phyloP scores from a whole-genome alignment of 345 rosid species.

The Corchorus capsularis region DNA sequence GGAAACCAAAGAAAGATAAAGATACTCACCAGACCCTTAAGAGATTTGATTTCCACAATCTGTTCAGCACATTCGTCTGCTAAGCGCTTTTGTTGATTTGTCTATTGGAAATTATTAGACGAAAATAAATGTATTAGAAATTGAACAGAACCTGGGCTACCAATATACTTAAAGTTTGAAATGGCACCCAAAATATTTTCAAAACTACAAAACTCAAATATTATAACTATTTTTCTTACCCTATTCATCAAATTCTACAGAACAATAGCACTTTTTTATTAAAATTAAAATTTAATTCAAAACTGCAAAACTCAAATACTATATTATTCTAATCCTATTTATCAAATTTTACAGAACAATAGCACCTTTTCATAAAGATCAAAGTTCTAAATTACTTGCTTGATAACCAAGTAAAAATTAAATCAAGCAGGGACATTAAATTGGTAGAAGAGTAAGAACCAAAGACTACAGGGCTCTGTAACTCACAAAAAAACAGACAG shows the following conservation, averaged over 20 bases:
- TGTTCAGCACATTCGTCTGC: conserved; percentile 65
- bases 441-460: not conserved
- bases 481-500: not conserved
- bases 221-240: not conserved
- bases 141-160: not conserved
- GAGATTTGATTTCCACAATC: conserved; percentile 64
- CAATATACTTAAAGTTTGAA: not conserved
- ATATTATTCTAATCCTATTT: not conserved
- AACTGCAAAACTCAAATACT: too few species aligned
- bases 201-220: not conserved
- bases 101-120: conserved; percentile 36
- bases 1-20: conserved; percentile 4
- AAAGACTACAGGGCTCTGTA: not conserved
- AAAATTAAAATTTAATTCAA: not conserved
- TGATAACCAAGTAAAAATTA: not conserved
- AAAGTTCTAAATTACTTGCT: not conserved
- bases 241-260: not conserved
- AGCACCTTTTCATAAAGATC: not conserved
- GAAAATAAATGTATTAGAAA: conserved; percentile 7
- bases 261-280: not conserved
- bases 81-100: conserved; percentile 61
- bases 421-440: not conserved
- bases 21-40: conserved; percentile 58
- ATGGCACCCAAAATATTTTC: not conserved
- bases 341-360: not conserved